Base-by-base conservation (phyloP, 257 asterid species). In the Oldenlandia corymbosa region DNA sequence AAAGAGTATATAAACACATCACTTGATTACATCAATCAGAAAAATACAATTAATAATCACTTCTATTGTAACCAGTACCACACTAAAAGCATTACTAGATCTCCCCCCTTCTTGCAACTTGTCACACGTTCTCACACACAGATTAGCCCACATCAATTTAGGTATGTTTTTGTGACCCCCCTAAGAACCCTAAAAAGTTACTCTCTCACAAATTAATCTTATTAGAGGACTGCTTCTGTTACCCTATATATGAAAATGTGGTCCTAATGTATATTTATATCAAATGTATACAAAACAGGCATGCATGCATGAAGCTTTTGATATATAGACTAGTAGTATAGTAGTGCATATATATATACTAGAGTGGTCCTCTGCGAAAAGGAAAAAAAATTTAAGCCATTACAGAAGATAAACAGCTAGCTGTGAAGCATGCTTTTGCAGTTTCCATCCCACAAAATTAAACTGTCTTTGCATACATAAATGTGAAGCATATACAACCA, bases 341-440 rank as follows among this genome's bases (percentile, higher is more conserved):
- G 39, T 34, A 34, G 39, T 4, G n/a, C n/a, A n/a, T n/a, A n/a
- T n/a, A n/a, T n/a, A n/a, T n/a, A n/a, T n/a, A 32, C 30, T 64
- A 70, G 72, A 39, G 76, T 75, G 79, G 79, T 75, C 79, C 79
- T 65, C 46, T 70, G 48, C 31, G 41, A 31, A 21, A 39, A 41
- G 2, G 23, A 34, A 34, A 3, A 34, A 4, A 34, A 34, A 34
- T 34, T 34, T 34, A 34, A 34, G n/a, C n/a, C n/a, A n/a, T n/a
- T n/a, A 34, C 6, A 34, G 39, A 34, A 34, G 39, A 34, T 20
- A 18, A 11, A 57, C 32, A 67, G 36, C 39, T 12, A 56, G 66
- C 72, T 46, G 21, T n/a, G 30, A 30, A 53, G 45, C 55, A 66
- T 54, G 55, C 63, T 54, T 66, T 20, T 3, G 46, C 46, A n/a